phyloP scores from a whole-genome alignment of 345 rosid species.

The Salix udensis region DNA sequence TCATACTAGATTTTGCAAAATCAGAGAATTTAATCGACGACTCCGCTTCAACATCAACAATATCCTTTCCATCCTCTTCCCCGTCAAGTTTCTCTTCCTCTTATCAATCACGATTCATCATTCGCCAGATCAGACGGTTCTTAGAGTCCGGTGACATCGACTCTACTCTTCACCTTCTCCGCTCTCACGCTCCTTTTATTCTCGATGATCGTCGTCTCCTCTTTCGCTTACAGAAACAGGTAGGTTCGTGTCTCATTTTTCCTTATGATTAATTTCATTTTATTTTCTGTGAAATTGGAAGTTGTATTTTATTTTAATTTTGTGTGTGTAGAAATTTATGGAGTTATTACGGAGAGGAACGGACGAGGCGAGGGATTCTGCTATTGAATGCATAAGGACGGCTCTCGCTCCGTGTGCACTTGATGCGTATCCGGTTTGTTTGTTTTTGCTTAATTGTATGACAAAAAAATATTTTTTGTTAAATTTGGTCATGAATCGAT shows the following conservation, averaged over 20 bases:
- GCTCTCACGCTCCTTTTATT: conserved; percentile 63
- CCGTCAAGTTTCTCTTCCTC: conserved; percentile 60
- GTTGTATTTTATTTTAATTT: background rate
- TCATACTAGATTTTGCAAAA: conserved; percentile 75
- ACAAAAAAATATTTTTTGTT: too few relatives aligned
- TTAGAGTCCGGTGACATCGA: conserved; percentile 76
- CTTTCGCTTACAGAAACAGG: conserved; percentile 91
- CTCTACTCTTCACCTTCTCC: conserved; percentile 55
- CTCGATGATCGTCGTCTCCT: conserved; percentile 78
- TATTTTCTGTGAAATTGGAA: background rate
- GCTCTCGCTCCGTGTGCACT: conserved; percentile 94
- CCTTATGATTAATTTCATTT: conserved; percentile 2
- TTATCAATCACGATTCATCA: conserved; percentile 63
- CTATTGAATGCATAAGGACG: conserved; percentile 72
- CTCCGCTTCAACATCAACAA: conserved; percentile 26
- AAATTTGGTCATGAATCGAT: too few relatives aligned
- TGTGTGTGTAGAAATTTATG: conserved; percentile 64
- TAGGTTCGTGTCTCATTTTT: conserved; percentile 1
- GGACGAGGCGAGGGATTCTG: conserved; percentile 53
- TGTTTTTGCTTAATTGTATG: background rate
- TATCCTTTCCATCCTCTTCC: conserved; percentile 43
- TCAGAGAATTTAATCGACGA: conserved; percentile 77
- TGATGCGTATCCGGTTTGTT: conserved; percentile 80
- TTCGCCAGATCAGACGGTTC: conserved; percentile 67
- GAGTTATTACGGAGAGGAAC: conserved; percentile 84